Base-by-base conservation (phyloP, 163 green algal genomes). In the Chloromonas sp. region DNA sequence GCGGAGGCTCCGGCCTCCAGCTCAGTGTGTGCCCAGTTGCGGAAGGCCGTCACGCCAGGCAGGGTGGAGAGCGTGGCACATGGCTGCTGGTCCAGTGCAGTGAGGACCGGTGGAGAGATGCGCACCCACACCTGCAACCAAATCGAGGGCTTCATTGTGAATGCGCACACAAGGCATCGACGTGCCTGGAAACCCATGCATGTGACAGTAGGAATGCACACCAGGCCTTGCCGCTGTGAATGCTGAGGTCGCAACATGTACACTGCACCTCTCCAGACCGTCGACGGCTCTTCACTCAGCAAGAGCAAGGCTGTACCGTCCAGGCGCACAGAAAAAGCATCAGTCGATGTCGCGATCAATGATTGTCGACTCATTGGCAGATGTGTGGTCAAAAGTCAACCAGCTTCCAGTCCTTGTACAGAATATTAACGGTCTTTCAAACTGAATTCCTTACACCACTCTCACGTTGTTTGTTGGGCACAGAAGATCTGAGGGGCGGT, bases 401-500 rank as follows among this genome's bases (percentile, higher is more conserved):
- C 36, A 36, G 36, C 36, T 36, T 36, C 36, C 36, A 36, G 36
- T 36, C 36, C 36, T 36, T 36, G 36, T 74, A 11, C 66, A 74
- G 36, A 74, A 74, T 74, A 74, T 74, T 11, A 11, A 74, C 66
- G 11, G 5, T 15, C 66, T 15, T 11, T 15, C 5, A 74, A 11
- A 11, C 66, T 74, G 66, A 5, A 74, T 11, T 5, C 66, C 66
- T 74, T 5, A 11, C 66, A 11, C 66, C 66, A 74, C 5, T 74
- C 66, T 5, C 66, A 89, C 85, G 84, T 93, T 87, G 58, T 60
- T 92, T 60, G 87, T 70, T 58, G 94, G 95, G 88, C 97, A 99
- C 60, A 98, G 92, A 82, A 99, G 91, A 81, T 99, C 94, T 0
- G 90, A 94, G 2, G 97, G 97, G 11, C 85, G 70, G 87, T 97